These are phyloP conservation scores for Aspergillus pseudoterreus DNA, from an alignment of 2,329 filamentous ascomycete genomes.

Conservation along the genomic window DNA sequence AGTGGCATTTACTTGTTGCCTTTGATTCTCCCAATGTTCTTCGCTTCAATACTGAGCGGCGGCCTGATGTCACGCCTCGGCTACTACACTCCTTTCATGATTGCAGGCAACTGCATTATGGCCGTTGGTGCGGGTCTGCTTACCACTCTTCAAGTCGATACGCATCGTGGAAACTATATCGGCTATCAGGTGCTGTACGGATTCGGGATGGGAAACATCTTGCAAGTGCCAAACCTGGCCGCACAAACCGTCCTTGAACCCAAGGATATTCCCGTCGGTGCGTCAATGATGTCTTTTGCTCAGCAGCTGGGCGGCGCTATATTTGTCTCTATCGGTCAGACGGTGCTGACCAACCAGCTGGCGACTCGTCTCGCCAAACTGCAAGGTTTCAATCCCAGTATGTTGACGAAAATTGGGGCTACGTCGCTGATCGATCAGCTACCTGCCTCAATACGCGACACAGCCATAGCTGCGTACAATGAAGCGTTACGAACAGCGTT, in stretches of 20 bases:
- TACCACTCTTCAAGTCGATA: constrained; percentile 29
- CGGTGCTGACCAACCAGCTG: background rate
- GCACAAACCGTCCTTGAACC: constrained; percentile 29
- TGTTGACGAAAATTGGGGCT: background rate
- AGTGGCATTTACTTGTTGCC: constrained; percentile 36
- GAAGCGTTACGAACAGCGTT: background rate
- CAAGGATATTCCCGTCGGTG: background rate
- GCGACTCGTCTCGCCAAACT: background rate
- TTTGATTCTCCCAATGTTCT: constrained; percentile 26
- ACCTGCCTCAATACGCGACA: background rate
- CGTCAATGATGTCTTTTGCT: background rate
- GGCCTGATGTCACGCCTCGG: constrained; percentile 26
- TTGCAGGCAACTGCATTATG: constrained; percentile 26
- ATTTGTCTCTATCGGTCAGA: background rate
- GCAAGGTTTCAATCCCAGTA: background rate
- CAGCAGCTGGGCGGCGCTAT: background rate
- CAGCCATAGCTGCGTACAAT: background rate
- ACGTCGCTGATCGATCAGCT: background rate
- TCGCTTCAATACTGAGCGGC: constrained; percentile 29
- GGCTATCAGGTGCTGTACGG: constrained; percentile 37
- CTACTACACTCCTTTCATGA: constrained; percentile 39
- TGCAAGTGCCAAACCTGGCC: constrained; percentile 34
- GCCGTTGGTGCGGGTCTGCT: constrained; percentile 33
- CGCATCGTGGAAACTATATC: constrained; percentile 33
- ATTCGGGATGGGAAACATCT: constrained; percentile 31